Conservation (phyloP, 1,139 yeast genomes). For the Hemisphaericaspora lyxosophila region DNA sequence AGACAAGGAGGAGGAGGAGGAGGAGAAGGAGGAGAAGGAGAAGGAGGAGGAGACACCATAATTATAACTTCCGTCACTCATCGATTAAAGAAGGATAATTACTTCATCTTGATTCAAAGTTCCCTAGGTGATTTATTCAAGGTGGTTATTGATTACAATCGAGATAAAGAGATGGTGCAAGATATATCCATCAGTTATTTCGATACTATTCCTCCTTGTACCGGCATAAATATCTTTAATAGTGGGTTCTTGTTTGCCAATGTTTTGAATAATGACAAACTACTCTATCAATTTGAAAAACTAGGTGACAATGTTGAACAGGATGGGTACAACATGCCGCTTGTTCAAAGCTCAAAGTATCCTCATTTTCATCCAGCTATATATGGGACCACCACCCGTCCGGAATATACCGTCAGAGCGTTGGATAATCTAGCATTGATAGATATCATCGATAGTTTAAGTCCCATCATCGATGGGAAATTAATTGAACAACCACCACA, state of each 20-base stretch:
- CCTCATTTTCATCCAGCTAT: slow-evolving; percentile 5
- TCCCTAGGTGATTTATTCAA: slow-evolving; percentile 78
- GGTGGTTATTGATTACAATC: slow-evolving; percentile 45
- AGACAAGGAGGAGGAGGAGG: slow-evolving; percentile 26
- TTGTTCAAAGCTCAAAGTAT: slow-evolving; percentile 19
- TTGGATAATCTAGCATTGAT: slow-evolving; percentile 61
- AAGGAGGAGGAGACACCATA: slow-evolving; percentile 26
- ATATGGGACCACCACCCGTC: neutral
- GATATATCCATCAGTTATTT: slow-evolving; percentile 49
- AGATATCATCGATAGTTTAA: slow-evolving; percentile 51
- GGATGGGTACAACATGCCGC: slow-evolving; percentile 19
- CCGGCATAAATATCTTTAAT: slow-evolving; percentile 58
- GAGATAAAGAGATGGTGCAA: slow-evolving; percentile 45
- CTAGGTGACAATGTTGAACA: slow-evolving; percentile 52
- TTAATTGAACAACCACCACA: slow-evolving; percentile 39
- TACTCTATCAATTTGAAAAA: slow-evolving; percentile 72
- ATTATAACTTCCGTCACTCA: slow-evolving; percentile 65
- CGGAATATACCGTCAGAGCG: slow-evolving; percentile 24
- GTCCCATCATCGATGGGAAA: slow-evolving; percentile 59
- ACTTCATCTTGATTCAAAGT: slow-evolving; percentile 73
- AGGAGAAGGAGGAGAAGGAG: no score
- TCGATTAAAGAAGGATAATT: slow-evolving; percentile 54
- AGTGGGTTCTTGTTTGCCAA: slow-evolving; percentile 77
- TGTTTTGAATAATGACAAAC: slow-evolving; percentile 59
- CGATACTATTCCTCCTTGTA: slow-evolving; percentile 68